Evolutionary conservation across 2,329 filamentous ascomycete species (phyloP).

Genomic region (Venturia carpophila): DNA sequence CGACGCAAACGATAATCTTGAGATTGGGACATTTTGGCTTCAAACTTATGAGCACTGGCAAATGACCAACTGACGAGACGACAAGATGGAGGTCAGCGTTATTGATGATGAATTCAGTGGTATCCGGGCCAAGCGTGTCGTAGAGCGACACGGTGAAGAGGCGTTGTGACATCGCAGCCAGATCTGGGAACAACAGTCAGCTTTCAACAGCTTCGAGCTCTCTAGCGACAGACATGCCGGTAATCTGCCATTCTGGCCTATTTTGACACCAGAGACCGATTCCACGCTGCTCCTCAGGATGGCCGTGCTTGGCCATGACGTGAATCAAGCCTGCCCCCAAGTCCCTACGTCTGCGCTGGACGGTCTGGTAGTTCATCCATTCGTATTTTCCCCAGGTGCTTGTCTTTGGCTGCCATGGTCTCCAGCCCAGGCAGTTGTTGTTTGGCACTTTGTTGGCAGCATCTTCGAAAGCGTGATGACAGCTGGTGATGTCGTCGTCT

Average conservation of each 20-base stretch:
- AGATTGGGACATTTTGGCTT: constrained; percentile 65
- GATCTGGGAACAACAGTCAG: constrained; percentile 42
- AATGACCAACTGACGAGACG: constrained; percentile 70
- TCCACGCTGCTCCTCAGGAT: constrained; percentile 50
- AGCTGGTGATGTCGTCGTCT: constrained; percentile 59
- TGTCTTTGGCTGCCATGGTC: constrained; percentile 67
- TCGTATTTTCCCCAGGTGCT: constrained; percentile 69
- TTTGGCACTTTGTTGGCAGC: constrained; percentile 43
- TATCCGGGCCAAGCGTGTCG: constrained; percentile 85
- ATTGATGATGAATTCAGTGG: constrained; percentile 93
- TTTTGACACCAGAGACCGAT: constrained; percentile 83
- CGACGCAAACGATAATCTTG: constrained; percentile 82
- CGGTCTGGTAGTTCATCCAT: constrained; percentile 75
- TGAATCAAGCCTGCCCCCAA: constrained; percentile 80
- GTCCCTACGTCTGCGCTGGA: constrained; percentile 72
- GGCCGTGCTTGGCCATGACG: constrained; percentile 63
- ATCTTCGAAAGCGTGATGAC: constrained; percentile 9
- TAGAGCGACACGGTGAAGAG: constrained; percentile 90
- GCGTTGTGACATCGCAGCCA: constrained; percentile 78
- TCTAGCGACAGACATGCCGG: constrained; percentile 40
- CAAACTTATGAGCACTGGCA: constrained; percentile 73
- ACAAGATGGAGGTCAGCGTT: constrained; percentile 71
- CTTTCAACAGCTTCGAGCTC: neutral
- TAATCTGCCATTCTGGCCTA: constrained; percentile 80
- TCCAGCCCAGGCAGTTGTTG: constrained; percentile 67